A percentile compares a stretch with the other conserved stretches of the same genome.
Conservation (phyloP, 2,329 filamentous ascomycete species). For the Microsporum canis region DNA sequence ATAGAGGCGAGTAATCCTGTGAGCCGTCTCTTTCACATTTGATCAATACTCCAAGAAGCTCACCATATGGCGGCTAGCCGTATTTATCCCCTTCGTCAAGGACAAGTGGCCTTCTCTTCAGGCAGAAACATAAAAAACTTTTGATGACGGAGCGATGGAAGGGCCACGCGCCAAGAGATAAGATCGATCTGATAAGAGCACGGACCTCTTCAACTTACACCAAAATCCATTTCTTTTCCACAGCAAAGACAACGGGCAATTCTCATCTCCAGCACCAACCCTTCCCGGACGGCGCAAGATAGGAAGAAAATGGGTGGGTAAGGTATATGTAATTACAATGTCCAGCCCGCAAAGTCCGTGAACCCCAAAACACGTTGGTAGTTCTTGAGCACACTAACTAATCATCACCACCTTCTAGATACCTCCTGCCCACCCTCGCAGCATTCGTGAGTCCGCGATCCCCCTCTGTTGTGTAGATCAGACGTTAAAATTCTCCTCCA, state of each 20-base stretch:
- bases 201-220: not conserved
- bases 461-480: not conserved
- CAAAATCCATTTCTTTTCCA: not conserved
- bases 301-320: not conserved
- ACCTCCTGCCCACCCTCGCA: slow-evolving; percentile 6
- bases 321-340: slow-evolving; percentile 12
- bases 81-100: not conserved
- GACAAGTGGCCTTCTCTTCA: slow-evolving; percentile 1
- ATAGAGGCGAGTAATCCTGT: not conserved
- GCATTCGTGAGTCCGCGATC: slow-evolving; percentile 9
- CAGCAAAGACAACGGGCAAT: not conserved
- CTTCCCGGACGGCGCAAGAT: not conserved
- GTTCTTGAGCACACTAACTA: not conserved
- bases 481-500: slow-evolving; percentile 25
- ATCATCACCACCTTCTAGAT: not conserved
- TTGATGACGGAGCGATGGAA: not conserved
- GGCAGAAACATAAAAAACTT: slow-evolving; percentile 1
- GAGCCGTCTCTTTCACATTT: not conserved
- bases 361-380: not conserved
- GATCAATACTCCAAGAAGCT: not conserved
- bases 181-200: slow-evolving; percentile 16
- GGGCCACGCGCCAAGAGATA: slow-evolving; percentile 11
- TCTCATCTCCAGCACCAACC: not conserved
- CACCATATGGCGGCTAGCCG: not conserved
- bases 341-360: slow-evolving; percentile 13